These are phyloP conservation scores for Pestalotiopsis fici DNA, from an alignment of 2,329 filamentous ascomycete species.

Conservation along the genomic window DNA sequence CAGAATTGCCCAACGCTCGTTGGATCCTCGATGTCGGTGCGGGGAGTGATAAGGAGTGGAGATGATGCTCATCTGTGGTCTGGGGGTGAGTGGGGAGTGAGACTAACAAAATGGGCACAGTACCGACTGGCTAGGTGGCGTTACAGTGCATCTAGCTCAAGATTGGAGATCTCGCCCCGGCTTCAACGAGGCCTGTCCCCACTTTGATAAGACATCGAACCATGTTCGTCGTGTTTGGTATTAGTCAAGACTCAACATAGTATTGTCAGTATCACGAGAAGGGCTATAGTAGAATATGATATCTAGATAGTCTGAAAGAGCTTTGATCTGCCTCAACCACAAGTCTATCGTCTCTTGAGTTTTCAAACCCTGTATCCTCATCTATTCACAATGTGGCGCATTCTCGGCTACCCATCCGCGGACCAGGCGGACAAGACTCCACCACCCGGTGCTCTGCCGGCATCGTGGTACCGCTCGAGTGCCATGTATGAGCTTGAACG, in stretches of 20 bases:
- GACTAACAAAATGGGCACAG: not conserved
- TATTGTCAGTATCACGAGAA: not conserved
- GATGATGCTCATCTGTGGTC: not conserved
- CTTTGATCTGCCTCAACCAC: not conserved
- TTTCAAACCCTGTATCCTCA: not conserved
- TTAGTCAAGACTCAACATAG: not conserved
- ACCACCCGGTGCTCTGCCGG: slow-evolving; percentile 31
- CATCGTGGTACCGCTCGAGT: slow-evolving; percentile 44
- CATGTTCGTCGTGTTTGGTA: not conserved
- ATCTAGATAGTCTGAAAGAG: not conserved
- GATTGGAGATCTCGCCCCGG: not conserved
- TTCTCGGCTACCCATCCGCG: not conserved
- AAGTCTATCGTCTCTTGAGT: not conserved
- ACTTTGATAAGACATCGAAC: not conserved
- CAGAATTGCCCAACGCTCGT: not conserved
- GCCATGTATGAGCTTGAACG: slow-evolving; percentile 46
- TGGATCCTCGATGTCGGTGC: not conserved
- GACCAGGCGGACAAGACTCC: slow-evolving; percentile 2
- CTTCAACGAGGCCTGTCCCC: not conserved
- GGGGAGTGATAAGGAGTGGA: not conserved
- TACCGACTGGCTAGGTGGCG: not conserved
- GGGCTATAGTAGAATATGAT: not conserved
- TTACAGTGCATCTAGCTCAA: not conserved
- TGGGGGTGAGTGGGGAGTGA: not conserved
- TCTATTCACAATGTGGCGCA: not conserved